Evolutionary conservation across 2,329 filamentous ascomycete species (phyloP).

Genomic region (Cyphellophora attinorum): DNA sequence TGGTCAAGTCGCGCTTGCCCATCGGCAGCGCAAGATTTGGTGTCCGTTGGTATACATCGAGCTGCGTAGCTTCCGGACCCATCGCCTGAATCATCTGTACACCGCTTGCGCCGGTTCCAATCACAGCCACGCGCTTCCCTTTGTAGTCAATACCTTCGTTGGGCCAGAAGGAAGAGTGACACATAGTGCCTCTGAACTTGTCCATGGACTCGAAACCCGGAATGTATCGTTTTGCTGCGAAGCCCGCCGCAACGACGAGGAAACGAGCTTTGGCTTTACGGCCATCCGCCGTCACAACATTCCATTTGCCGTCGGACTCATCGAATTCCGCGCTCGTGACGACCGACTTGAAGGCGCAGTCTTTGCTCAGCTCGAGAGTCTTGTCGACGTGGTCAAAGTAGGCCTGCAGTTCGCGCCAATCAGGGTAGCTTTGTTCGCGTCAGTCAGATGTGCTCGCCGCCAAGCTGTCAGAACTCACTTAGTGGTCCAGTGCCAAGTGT

Average conservation of each 20-base stretch:
- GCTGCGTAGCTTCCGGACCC: conserved; percentile 40
- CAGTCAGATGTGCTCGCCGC: neutral
- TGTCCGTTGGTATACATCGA: conserved; percentile 52
- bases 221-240: conserved; percentile 51
- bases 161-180: conserved; percentile 55
- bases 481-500: conserved; percentile 34
- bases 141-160: conserved; percentile 43
- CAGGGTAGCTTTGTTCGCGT: conserved; percentile 23
- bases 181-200: conserved; percentile 28
- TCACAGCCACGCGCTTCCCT: conserved; percentile 51
- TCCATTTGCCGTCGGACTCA: conserved; percentile 29
- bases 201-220: conserved; percentile 29
- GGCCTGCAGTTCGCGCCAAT: conserved; percentile 28
- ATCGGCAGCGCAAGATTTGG: conserved; percentile 58
- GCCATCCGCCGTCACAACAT: conserved; percentile 32
- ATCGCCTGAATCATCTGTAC: conserved; percentile 56
- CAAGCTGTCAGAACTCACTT: neutral
- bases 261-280: conserved; percentile 30
- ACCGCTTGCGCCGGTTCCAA: conserved; percentile 57
- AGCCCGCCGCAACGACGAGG: conserved; percentile 38
- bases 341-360: conserved; percentile 34
- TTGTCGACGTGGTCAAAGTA: conserved; percentile 42
- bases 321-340: conserved; percentile 34
- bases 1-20: conserved; percentile 39
- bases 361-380: conserved; percentile 33